phyloP scores from a whole-genome alignment of 495 filamentous ascomycete species.

The Cetradonia linearis region DNA sequence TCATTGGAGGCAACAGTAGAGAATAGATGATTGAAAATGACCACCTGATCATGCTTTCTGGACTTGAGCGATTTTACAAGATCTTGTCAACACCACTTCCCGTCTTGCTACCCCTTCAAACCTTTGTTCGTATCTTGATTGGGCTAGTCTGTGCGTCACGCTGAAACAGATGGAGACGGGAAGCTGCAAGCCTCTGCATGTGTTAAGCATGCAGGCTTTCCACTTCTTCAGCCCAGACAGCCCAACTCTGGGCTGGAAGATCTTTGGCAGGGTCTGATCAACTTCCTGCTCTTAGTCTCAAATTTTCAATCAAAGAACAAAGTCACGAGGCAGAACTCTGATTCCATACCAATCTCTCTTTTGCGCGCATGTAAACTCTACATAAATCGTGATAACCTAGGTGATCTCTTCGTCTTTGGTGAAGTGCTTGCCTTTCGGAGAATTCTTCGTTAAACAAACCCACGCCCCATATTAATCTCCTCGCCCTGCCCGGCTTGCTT shows the following conservation, averaged over 20 bases:
- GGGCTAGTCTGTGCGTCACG: constrained; percentile 11
- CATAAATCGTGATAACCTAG: background rate
- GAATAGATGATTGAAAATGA: background rate
- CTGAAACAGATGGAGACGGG: constrained; percentile 10
- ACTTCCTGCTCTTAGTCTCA: background rate
- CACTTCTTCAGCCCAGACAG: background rate
- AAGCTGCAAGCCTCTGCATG: background rate
- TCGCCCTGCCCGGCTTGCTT: constrained; percentile 5
- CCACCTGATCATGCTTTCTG: no score
- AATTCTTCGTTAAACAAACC: constrained; percentile 11
- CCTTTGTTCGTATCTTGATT: constrained; percentile 2
- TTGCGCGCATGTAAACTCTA: constrained; percentile 15
- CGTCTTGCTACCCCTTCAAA: background rate
- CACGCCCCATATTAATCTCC: background rate
- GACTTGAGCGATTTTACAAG: background rate
- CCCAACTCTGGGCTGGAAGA: background rate
- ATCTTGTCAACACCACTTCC: background rate
- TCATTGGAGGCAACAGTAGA: background rate
- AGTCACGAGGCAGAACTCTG: background rate
- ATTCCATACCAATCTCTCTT: background rate
- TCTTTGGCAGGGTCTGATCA: constrained; percentile 6
- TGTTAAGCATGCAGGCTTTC: background rate
- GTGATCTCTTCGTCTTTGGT: background rate
- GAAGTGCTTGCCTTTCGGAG: constrained; percentile 15
- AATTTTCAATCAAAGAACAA: background rate